Percentiles rank a stretch among this genome's conserved stretches.
These are phyloP conservation scores for Colletotrichum eremochloae DNA, from an alignment of 2,329 filamentous ascomycete genomes.

Conservation along the genomic window DNA sequence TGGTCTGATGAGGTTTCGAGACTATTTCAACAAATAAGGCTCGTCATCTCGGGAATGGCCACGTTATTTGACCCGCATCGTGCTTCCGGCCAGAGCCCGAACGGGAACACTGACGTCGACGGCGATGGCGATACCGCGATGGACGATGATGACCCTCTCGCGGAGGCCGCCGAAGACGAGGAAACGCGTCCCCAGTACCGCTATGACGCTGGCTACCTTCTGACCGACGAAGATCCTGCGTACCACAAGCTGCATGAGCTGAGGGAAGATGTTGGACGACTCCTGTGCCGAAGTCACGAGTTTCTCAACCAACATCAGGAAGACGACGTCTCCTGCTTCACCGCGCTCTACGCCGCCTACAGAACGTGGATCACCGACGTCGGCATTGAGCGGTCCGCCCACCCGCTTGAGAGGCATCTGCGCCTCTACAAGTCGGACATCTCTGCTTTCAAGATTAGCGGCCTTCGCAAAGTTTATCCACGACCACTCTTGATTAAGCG, in stretches of 20 bases:
- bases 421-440: slow-evolving; percentile 89
- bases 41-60: slow-evolving; percentile 92
- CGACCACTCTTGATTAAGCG: slow-evolving; percentile 91
- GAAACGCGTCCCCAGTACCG: slow-evolving; percentile 88
- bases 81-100: slow-evolving; percentile 66
- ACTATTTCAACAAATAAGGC: slow-evolving; percentile 86
- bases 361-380: slow-evolving; percentile 98
- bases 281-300: slow-evolving; percentile 85
- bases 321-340: slow-evolving; percentile 97
- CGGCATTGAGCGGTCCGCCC: slow-evolving; percentile 94
- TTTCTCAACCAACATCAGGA: slow-evolving; percentile 89
- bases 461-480: slow-evolving; percentile 91
- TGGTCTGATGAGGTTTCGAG: slow-evolving; percentile 98
- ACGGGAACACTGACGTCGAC: slow-evolving; percentile 58
- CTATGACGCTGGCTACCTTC: slow-evolving; percentile 88
- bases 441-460: slow-evolving; percentile 93
- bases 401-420: slow-evolving; percentile 88
- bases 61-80: slow-evolving; percentile 87
- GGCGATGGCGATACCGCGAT: slow-evolving; percentile 61
- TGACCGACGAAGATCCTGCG: slow-evolving; percentile 68
- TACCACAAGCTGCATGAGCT: slow-evolving; percentile 85
- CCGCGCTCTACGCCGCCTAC: slow-evolving; percentile 90
- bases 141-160: slow-evolving; percentile 64
- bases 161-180: slow-evolving; percentile 80
- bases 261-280: slow-evolving; percentile 82